phyloP scores from a whole-genome alignment of 345 rosid species.

The Aurinia saxatilis region DNA sequence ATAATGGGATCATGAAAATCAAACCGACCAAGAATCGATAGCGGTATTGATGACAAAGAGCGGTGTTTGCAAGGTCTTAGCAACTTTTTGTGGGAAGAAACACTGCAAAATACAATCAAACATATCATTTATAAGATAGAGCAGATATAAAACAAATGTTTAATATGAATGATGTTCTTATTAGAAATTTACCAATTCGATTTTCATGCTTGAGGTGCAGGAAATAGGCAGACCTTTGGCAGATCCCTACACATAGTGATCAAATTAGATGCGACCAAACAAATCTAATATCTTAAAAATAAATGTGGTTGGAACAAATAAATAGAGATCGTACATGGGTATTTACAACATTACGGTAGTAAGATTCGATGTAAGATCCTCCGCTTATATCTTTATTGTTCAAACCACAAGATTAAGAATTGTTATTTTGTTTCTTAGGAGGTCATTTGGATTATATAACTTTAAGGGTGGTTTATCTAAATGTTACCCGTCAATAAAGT shows the following conservation, averaged over 20 bases:
- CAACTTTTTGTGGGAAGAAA: too few species aligned
- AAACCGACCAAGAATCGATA: too few species aligned
- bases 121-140: not conserved
- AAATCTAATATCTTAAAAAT: not conserved
- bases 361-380: constrained; percentile 46
- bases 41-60: too few species aligned
- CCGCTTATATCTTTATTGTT: constrained; percentile 78
- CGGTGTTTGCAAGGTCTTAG: too few species aligned
- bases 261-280: not conserved
- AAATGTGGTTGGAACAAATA: not conserved
- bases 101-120: too few species aligned
- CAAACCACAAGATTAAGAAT: not conserved
- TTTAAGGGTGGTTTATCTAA: not conserved
- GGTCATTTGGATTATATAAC: not conserved
- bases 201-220: constrained; percentile 64
- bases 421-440: not conserved
- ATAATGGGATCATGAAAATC: too few species aligned
- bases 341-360: constrained; percentile 57
- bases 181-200: constrained; percentile 44
- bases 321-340: constrained; percentile 49
- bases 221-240: constrained; percentile 67
- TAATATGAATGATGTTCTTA: not conserved
- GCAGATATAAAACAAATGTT: not conserved
- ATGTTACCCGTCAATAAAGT: constrained; percentile 73
- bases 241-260: constrained; percentile 48